phyloP scores from a whole-genome alignment of 164 flowering plant species.

The Piper betle region DNA sequence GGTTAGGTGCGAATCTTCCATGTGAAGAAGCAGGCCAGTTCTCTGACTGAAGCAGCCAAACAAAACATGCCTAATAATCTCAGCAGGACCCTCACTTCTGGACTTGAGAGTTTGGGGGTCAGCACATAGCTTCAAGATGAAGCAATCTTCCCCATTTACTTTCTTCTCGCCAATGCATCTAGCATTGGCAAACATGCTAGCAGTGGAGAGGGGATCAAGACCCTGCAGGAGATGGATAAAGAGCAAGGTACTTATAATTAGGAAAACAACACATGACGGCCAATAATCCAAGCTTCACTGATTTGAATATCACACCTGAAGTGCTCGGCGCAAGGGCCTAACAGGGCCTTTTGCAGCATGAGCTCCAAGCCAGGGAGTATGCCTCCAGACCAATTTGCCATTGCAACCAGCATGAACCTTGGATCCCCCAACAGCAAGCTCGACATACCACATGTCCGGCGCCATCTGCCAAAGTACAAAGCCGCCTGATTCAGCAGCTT shows the following conservation, averaged over 20 bases:
- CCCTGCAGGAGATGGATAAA: slow-evolving; percentile 24
- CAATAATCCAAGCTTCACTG: background rate
- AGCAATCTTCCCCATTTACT: slow-evolving; percentile 57
- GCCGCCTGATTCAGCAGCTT: slow-evolving; percentile 42
- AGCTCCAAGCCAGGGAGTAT: slow-evolving; percentile 68
- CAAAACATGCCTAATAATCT: slow-evolving; percentile 52
- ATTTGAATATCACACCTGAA: slow-evolving; percentile 29
- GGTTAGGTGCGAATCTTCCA: slow-evolving; percentile 60
- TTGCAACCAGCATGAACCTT: slow-evolving; percentile 64
- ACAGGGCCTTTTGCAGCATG: slow-evolving; percentile 69
- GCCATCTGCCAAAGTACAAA: slow-evolving; percentile 63
- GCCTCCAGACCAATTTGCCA: slow-evolving; percentile 60
- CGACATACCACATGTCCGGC: slow-evolving; percentile 72
- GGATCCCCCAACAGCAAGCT: slow-evolving; percentile 53
- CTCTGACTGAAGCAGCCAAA: slow-evolving; percentile 62
- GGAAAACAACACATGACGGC: background rate
- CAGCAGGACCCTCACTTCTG: slow-evolving; percentile 57
- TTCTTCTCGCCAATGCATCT: slow-evolving; percentile 64
- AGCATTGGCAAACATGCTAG: slow-evolving; percentile 53
- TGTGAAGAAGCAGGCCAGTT: slow-evolving; percentile 49
- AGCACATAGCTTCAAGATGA: slow-evolving; percentile 53
- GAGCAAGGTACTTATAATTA: background rate
- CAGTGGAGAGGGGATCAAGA: slow-evolving; percentile 60
- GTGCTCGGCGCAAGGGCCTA: slow-evolving; percentile 57
- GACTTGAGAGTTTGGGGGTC: slow-evolving; percentile 46